Evolutionary conservation across 108 stramenopile species (phyloP).

Genomic region (Nitzschia inconspicua): DNA sequence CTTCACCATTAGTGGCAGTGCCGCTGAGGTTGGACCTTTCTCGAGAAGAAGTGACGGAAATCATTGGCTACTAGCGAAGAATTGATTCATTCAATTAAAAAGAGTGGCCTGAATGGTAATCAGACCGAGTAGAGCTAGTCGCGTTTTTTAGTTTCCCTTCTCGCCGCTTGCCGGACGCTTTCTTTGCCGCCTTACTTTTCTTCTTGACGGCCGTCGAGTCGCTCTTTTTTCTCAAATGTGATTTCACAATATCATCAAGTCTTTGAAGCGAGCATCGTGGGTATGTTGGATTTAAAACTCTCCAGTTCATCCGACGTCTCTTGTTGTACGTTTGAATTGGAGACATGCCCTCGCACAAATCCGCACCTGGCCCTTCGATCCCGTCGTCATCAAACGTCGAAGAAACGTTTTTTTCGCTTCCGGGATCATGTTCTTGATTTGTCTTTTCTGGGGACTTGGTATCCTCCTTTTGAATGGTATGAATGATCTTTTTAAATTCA

Average conservation of each 20-base stretch:
- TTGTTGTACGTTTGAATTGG: too few relatives aligned
- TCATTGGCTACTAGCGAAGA: constrained; percentile 22
- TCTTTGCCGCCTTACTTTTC: background rate
- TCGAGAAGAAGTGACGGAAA: constrained; percentile 56
- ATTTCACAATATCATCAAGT: constrained; percentile 12
- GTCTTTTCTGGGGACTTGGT: too few relatives aligned
- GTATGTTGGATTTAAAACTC: constrained; percentile 21
- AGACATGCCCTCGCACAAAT: too few relatives aligned
- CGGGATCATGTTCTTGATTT: too few relatives aligned
- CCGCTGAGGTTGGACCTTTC: constrained; percentile 67
- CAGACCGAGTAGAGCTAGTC: background rate
- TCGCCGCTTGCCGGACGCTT: background rate
- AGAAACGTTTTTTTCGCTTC: too few relatives aligned
- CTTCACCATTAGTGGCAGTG: constrained; percentile 63
- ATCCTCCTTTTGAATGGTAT: too few relatives aligned
- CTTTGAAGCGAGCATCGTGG: constrained; percentile 31
- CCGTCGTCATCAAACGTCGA: too few relatives aligned
- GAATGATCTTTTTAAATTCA: too few relatives aligned
- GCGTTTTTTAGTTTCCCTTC: background rate
- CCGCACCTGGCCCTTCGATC: too few relatives aligned
- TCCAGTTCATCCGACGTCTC: constrained; percentile 11
- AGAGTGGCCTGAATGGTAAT: background rate
- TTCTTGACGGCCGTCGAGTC: too few relatives aligned
- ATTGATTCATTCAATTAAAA: background rate
- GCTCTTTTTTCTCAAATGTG: background rate